phyloP scores from a whole-genome alignment of 768 basidiomycete species.

The Phaffia tasmanica region DNA sequence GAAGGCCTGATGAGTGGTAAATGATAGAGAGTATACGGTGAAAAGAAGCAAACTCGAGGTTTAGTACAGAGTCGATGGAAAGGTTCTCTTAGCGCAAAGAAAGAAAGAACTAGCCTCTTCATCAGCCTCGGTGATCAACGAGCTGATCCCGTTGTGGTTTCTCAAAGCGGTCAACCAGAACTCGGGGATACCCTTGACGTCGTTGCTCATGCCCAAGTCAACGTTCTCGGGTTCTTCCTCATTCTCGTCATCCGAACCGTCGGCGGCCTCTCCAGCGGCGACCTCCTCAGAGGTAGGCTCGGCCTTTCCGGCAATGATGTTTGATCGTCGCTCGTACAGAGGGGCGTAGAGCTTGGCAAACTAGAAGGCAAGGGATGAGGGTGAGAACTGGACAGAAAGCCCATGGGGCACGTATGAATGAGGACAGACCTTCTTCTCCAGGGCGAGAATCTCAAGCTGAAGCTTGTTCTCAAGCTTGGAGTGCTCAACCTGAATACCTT shows the following conservation, averaged over 20 bases:
- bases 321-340: slow-evolving; percentile 71
- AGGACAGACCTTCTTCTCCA: slow-evolving; percentile 78
- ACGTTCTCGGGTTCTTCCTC: slow-evolving; percentile 42
- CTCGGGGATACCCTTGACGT: slow-evolving; percentile 60
- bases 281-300: slow-evolving; percentile 71
- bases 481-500: slow-evolving; percentile 87
- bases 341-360: slow-evolving; percentile 48
- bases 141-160: slow-evolving; percentile 74
- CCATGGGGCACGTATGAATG: neutral
- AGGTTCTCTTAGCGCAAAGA: neutral
- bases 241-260: slow-evolving; percentile 54
- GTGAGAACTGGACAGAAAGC: neutral
- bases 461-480: slow-evolving; percentile 82
- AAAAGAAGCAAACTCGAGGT: neutral
- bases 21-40: neutral
- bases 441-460: slow-evolving; percentile 85
- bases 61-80: neutral
- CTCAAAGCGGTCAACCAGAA: slow-evolving; percentile 97
- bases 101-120: slow-evolving; percentile 39
- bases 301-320: slow-evolving; percentile 66
- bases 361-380: slow-evolving; percentile 27
- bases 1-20: slow-evolving; percentile 48
- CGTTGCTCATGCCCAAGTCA: slow-evolving; percentile 32
- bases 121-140: slow-evolving; percentile 88
- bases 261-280: slow-evolving; percentile 60